These are phyloP conservation scores for Candida vaughaniae DNA, from an alignment of 805 yeast species.

Conservation along the genomic window DNA sequence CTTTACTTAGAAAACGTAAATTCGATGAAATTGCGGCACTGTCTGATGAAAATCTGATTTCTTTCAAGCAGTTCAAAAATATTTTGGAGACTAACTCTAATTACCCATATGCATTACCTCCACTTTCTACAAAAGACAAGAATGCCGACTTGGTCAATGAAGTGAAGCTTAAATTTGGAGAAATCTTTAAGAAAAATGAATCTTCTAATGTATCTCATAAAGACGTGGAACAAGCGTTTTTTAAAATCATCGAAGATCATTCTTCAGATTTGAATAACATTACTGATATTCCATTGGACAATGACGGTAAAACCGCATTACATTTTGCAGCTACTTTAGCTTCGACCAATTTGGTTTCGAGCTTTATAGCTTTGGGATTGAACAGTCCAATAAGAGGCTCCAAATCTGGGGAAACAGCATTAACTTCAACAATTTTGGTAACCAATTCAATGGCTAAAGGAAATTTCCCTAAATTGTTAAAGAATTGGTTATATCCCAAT, in stretches of 20 bases:
- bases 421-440: conserved; percentile 75
- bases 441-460: conserved; percentile 80
- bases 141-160: conserved; percentile 29
- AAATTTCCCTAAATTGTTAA: conserved; percentile 68
- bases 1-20: conserved; percentile 26
- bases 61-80: conserved; percentile 5
- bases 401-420: conserved; percentile 36
- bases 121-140: conserved; percentile 18
- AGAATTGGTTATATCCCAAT: conserved; percentile 63
- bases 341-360: conserved; percentile 31
- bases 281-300: conserved; percentile 39
- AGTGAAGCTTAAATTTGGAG: conserved; percentile 31
- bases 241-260: conserved; percentile 18
- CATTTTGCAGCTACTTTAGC: conserved; percentile 45
- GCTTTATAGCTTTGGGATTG: conserved; percentile 33
- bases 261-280: conserved; percentile 10
- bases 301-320: conserved; percentile 40
- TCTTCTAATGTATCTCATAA: conserved; percentile 17
- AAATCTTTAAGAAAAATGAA: conserved; percentile 33
- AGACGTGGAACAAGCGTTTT: conserved; percentile 26
- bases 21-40: background rate
- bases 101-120: conserved; percentile 37
- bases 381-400: conserved; percentile 42
- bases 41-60: background rate
- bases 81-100: conserved; percentile 23